Percentiles rank a stretch among this genome's conserved stretches.
Conservation (phyloP, 441 rosid species). For the Aquilaria agallochum region DNA sequence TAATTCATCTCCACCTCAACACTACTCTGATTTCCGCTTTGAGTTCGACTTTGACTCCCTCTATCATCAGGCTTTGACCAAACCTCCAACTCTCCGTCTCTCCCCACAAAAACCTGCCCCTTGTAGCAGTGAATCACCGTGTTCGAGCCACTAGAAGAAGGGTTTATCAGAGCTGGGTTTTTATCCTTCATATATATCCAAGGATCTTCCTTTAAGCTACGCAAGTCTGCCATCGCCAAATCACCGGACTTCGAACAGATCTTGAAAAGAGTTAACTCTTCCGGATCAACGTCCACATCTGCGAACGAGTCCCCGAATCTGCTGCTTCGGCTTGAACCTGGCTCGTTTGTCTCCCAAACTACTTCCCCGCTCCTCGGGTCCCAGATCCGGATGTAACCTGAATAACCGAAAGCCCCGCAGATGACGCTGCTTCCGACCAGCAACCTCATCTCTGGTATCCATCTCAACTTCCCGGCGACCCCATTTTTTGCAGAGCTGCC, state of each 20-base stretch:
- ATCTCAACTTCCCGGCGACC: constrained; percentile 63
- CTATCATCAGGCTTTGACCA: constrained; percentile 58
- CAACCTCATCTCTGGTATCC: constrained; percentile 45
- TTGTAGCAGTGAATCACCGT: constrained; percentile 64
- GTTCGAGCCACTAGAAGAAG: constrained; percentile 31
- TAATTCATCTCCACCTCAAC: constrained; percentile 11
- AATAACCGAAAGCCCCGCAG: constrained; percentile 72
- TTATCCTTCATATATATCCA: constrained; percentile 78
- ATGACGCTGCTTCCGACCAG: constrained; percentile 53
- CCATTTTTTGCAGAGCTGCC: constrained; percentile 62
- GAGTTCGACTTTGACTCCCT: not conserved
- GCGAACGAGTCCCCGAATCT: constrained; percentile 89
- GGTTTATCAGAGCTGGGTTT: constrained; percentile 45
- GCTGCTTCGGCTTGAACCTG: constrained; percentile 90
- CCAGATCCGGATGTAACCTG: constrained; percentile 84
- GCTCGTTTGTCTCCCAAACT: constrained; percentile 92
- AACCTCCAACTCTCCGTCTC: constrained; percentile 74
- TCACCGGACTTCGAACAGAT: constrained; percentile 90
- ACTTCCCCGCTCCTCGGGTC: constrained; percentile 58
- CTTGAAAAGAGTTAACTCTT: constrained; percentile 51
- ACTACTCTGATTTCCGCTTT: constrained; percentile 1
- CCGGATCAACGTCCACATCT: constrained; percentile 65
- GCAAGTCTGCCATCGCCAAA: constrained; percentile 78
- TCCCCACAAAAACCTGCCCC: constrained; percentile 71
- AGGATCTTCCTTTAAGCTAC: constrained; percentile 78